phyloP scores from a whole-genome alignment of 805 yeast genomes.

The Ogataea wickerhamii region DNA sequence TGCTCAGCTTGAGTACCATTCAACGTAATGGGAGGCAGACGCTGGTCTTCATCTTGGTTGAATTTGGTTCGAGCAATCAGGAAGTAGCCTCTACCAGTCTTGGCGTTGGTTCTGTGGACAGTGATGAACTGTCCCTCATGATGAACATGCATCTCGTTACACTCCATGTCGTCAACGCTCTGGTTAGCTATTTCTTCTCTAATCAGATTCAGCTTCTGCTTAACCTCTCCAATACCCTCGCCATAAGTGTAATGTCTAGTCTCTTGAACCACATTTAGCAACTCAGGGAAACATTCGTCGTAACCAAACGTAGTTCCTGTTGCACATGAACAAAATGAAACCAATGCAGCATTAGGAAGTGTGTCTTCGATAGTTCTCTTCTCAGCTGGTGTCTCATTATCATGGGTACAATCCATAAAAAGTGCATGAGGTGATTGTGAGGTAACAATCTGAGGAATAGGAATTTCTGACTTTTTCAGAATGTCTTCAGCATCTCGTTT shows the following conservation, averaged over 20 bases:
- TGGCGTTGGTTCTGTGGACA: constrained; percentile 78
- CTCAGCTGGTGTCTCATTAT: constrained; percentile 84
- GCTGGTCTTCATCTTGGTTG: constrained; percentile 44
- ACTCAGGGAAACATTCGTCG: constrained; percentile 84
- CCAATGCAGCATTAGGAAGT: constrained; percentile 90
- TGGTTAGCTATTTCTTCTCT: constrained; percentile 55
- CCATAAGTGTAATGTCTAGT: constrained; percentile 54
- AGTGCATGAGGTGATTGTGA: constrained; percentile 86
- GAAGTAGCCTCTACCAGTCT: constrained; percentile 85
- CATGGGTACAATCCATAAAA: constrained; percentile 98
- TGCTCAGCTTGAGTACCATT: constrained; percentile 58
- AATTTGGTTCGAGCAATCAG: constrained; percentile 86
- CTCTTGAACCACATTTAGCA: constrained; percentile 80
- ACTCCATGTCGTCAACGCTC: constrained; percentile 49
- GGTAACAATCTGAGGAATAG: constrained; percentile 61
- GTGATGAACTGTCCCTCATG: constrained; percentile 92
- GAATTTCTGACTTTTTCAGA: constrained; percentile 54
- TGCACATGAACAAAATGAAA: constrained; percentile 88
- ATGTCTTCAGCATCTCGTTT: constrained; percentile 25
- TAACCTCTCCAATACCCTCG: constrained; percentile 74
- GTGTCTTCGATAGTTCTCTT: constrained; percentile 94
- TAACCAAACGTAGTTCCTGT: constrained; percentile 92
- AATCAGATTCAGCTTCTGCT: constrained; percentile 54
- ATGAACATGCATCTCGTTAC: constrained; percentile 88
- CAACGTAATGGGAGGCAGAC: constrained; percentile 52